Evolutionary conservation across 2,329 filamentous ascomycete genomes (phyloP).

Genomic region (Diaporthe vexans): DNA sequence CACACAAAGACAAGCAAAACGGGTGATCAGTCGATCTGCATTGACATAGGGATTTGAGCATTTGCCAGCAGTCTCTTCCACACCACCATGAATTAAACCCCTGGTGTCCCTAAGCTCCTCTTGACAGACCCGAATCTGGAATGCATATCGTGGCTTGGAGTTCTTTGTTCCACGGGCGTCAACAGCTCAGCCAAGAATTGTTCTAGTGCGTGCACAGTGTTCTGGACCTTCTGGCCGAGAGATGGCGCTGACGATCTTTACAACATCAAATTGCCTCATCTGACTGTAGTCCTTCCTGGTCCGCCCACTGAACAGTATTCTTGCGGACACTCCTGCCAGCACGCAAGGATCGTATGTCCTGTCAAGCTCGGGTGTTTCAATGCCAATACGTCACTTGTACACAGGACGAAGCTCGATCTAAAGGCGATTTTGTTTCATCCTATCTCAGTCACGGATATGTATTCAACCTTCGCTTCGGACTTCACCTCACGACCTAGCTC

Average conservation of each 20-base stretch:
- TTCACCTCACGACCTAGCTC: background rate
- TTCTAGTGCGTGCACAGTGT: background rate
- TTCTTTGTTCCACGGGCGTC: background rate
- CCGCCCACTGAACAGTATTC: no score
- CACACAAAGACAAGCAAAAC: no score
- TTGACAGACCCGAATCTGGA: background rate
- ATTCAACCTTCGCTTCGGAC: background rate
- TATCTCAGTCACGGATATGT: background rate
- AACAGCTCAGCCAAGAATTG: background rate
- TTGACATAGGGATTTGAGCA: no score
- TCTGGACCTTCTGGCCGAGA: background rate
- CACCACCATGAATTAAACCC: no score
- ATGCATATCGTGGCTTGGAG: background rate
- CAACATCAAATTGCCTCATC: conserved; percentile 2
- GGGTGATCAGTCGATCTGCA: no score
- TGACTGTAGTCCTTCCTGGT: background rate
- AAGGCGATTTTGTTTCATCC: background rate
- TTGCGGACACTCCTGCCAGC: no score
- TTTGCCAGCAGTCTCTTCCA: no score
- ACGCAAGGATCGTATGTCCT: background rate
- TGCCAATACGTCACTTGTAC: background rate
- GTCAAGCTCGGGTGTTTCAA: background rate
- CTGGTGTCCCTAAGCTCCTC: no score
- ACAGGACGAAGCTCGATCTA: no score
- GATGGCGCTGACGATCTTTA: background rate